These are phyloP conservation scores for Pulveroboletus sp. DNA, from an alignment of 768 basidiomycete species.

Conservation along the genomic window DNA sequence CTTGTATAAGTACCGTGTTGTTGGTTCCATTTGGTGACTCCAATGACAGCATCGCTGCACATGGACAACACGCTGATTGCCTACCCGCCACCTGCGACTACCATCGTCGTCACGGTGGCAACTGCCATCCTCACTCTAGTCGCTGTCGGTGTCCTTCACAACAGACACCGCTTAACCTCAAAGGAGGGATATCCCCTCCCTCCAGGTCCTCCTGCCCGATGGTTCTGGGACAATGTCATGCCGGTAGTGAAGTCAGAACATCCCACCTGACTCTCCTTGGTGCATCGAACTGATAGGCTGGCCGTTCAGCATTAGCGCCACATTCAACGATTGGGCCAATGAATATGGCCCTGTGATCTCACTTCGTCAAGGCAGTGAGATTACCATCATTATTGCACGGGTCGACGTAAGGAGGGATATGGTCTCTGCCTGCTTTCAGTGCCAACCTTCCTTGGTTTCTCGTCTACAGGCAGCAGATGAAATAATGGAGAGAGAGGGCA, in stretches of 20 bases:
- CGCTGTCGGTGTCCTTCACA: background rate
- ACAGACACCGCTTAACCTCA: background rate
- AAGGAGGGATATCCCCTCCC: conserved; percentile 12
- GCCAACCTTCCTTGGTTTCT: background rate
- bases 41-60: too few species aligned
- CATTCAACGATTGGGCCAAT: conserved; percentile 49
- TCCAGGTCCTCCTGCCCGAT: conserved; percentile 11
- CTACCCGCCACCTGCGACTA: background rate
- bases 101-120: background rate
- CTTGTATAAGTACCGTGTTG: too few species aligned
- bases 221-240: conserved; percentile 7
- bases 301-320: conserved; percentile 13
- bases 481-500: conserved; percentile 32
- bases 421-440: background rate
- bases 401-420: conserved; percentile 4
- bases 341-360: conserved; percentile 4
- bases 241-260: conserved; percentile 8
- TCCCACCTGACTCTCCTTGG: too few species aligned
- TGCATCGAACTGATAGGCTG: background rate
- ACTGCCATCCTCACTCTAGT: background rate
- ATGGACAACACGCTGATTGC: too few species aligned
- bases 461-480: conserved; percentile 46
- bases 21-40: too few species aligned
- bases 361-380: too few species aligned
- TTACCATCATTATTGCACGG: too few species aligned